A percentile compares a stretch with the other conserved stretches of the same genome.
Evolutionary conservation across 2,329 filamentous ascomycete species (phyloP).

Genomic region (Lomentospora prolificans): DNA sequence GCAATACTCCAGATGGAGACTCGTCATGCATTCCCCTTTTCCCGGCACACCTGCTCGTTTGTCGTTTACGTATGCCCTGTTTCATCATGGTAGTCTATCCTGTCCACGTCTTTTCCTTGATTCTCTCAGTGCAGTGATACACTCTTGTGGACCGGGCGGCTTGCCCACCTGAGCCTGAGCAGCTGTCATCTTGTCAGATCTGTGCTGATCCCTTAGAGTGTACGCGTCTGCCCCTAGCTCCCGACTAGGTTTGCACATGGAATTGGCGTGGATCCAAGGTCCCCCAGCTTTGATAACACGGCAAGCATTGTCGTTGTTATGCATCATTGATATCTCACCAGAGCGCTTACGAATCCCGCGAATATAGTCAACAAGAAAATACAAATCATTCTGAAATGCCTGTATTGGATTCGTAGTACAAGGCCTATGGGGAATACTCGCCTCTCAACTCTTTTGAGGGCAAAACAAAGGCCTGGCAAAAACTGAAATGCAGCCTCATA

Average conservation of each 20-base stretch:
- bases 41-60: no score
- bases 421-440: neutral
- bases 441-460: neutral
- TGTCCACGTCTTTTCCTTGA: no score
- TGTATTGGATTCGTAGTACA: neutral
- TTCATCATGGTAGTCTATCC: no score
- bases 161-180: no score
- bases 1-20: no score
- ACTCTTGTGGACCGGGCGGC: neutral
- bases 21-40: no score
- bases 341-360: neutral
- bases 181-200: neutral
- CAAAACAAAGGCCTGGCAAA: neutral
- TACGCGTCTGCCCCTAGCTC: neutral
- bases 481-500: neutral
- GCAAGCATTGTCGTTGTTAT: no score
- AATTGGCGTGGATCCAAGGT: no score
- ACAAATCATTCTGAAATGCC: neutral
- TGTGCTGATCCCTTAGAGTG: neutral
- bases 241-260: no score
- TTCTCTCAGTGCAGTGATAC: no score
- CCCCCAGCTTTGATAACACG: no score
- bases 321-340: neutral
- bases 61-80: no score
- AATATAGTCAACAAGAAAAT: neutral